These are phyloP conservation scores for Eucalyptus erythrocorys DNA, from an alignment of 345 rosid genomes.

Conservation along the genomic window DNA sequence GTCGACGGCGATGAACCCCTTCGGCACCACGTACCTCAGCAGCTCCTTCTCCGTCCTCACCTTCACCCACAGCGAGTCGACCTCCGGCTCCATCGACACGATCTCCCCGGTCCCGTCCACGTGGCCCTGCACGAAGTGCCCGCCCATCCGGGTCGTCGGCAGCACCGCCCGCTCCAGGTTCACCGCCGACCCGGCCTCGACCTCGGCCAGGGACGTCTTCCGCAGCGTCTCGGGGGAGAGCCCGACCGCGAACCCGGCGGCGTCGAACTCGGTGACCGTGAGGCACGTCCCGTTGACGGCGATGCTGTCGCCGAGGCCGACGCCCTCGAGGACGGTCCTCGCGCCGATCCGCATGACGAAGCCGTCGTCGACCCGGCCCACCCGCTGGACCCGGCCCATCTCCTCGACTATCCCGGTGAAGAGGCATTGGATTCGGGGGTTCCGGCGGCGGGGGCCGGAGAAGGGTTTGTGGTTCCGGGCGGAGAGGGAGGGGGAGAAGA, in stretches of 20 bases:
- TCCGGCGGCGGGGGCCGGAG: not conserved
- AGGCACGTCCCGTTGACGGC: constrained; percentile 83
- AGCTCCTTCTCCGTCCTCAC: constrained; percentile 41
- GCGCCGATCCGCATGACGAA: constrained; percentile 55
- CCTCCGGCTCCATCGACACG: constrained; percentile 41
- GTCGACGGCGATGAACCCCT: constrained; percentile 81
- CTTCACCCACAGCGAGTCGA: constrained; percentile 82
- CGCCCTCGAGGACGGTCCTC: constrained; percentile 47
- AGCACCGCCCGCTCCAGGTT: constrained; percentile 83
- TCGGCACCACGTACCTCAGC: constrained; percentile 67
- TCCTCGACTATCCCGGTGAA: constrained; percentile 92
- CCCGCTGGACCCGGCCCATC: constrained; percentile 47
- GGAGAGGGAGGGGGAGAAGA: constrained; percentile 7
- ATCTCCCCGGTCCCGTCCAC: constrained; percentile 92
- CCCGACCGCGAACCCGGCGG: constrained; percentile 56
- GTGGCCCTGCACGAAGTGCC: constrained; percentile 92
- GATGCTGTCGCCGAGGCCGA: constrained; percentile 76
- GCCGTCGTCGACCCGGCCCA: constrained; percentile 55
- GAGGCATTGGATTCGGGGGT: constrained; percentile 24
- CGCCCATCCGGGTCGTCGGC: constrained; percentile 76
- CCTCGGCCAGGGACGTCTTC: constrained; percentile 60
- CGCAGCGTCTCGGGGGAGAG: constrained; percentile 72
- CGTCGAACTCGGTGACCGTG: constrained; percentile 59
- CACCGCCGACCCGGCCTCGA: constrained; percentile 57
- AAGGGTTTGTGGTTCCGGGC: not conserved